These are phyloP conservation scores for Piper longum DNA, from an alignment of 164 flowering plant genomes.

Conservation along the genomic window DNA sequence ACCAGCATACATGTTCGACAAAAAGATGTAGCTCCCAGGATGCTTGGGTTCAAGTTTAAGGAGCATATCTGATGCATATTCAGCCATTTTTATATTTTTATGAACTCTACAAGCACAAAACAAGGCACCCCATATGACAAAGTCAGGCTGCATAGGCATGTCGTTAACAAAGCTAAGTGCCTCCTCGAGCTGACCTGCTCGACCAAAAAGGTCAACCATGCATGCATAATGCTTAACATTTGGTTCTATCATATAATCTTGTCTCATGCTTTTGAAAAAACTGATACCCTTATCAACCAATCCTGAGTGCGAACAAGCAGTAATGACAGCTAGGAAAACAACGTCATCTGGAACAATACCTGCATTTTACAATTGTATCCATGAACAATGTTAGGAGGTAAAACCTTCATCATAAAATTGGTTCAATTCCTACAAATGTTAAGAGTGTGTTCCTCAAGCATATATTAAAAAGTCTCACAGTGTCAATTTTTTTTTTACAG, in stretches of 20 bases:
- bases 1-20: conserved; percentile 34
- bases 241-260: conserved; percentile 35
- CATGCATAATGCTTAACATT: conserved; percentile 36
- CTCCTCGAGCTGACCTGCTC: conserved; percentile 34
- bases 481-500: not conserved
- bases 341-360: conserved; percentile 35
- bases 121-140: conserved; percentile 48
- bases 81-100: conserved; percentile 31
- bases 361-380: conserved; percentile 6
- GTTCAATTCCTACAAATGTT: not conserved
- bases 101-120: conserved; percentile 45
- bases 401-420: not conserved
- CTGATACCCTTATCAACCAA: conserved; percentile 28
- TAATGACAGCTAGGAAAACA: conserved; percentile 30
- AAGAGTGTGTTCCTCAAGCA: not conserved
- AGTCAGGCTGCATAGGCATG: conserved; percentile 39
- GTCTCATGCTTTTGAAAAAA: conserved; percentile 28
- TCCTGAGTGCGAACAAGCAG: conserved; percentile 45
- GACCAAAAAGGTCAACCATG: conserved; percentile 36
- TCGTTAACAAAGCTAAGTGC: conserved; percentile 26
- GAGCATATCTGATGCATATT: conserved; percentile 27
- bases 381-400: not conserved
- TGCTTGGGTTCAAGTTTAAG: conserved; percentile 33
- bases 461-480: not conserved
- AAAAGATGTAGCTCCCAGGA: conserved; percentile 33